These are phyloP conservation scores for Nymphaea thermarum DNA, from an alignment of 164 flowering plant genomes.

Conservation along the genomic window DNA sequence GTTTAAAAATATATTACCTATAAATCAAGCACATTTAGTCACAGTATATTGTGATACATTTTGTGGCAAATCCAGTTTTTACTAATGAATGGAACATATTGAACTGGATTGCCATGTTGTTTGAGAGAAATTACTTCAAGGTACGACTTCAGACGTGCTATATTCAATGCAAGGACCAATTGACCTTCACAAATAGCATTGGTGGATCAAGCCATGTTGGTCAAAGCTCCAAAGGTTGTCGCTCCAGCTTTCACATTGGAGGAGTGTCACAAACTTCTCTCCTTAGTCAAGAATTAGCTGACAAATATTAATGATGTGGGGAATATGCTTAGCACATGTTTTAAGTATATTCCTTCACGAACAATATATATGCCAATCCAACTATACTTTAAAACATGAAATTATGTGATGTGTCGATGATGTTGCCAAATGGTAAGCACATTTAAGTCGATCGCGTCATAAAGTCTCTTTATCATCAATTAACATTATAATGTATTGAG, in stretches of 20 bases:
- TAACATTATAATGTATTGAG: neutral
- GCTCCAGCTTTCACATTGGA: neutral
- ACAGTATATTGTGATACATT: too few species aligned
- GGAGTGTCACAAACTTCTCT: neutral
- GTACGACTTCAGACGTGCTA: too few species aligned
- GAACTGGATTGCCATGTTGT: too few species aligned
- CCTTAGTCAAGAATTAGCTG: neutral
- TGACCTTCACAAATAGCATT: neutral
- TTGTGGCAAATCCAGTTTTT: too few species aligned
- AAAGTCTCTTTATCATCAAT: neutral
- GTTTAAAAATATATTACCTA: too few species aligned
- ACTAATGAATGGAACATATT: too few species aligned
- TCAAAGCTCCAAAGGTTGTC: neutral
- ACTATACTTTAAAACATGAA: neutral
- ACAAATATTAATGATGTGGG: neutral
- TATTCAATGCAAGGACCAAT: too few species aligned
- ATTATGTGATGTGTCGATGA: neutral
- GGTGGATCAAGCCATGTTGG: neutral
- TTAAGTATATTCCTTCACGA: neutral
- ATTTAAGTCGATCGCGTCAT: neutral
- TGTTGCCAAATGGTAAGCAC: neutral
- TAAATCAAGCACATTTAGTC: too few species aligned
- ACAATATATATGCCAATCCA: neutral
- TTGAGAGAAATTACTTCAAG: too few species aligned
- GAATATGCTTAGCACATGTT: neutral